Conservation (phyloP, 352 stramenopile species). For the Pythium periplocum region DNA sequence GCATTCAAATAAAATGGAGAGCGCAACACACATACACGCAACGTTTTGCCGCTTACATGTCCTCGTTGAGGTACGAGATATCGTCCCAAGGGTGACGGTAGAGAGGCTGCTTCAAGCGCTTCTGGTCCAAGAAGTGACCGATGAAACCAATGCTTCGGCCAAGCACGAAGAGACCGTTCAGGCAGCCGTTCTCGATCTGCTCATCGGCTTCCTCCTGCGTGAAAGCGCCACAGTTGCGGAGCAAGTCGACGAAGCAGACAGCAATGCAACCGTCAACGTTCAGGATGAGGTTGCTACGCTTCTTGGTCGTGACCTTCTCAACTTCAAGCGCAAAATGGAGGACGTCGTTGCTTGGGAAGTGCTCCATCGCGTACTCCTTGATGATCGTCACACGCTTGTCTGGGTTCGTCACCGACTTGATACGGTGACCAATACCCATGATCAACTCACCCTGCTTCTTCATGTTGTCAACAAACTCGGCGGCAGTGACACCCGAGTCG, state of each 20-base stretch:
- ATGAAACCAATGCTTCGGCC: slow-evolving; percentile 89
- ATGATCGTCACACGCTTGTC: slow-evolving; percentile 97
- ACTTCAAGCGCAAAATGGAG: slow-evolving; percentile 95
- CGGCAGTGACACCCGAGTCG: slow-evolving; percentile 84
- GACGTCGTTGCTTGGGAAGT: slow-evolving; percentile 93
- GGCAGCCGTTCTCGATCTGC: slow-evolving; percentile 92
- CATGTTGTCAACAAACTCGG: slow-evolving; percentile 94
- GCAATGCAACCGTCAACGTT: slow-evolving; percentile 97
- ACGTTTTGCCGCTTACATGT: slow-evolving; percentile 31
- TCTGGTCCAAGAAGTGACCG: slow-evolving; percentile 96
- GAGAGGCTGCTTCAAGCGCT: slow-evolving; percentile 96
- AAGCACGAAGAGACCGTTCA: slow-evolving; percentile 93
- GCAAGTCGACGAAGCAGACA: slow-evolving; percentile 95
- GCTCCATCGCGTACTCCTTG: slow-evolving; percentile 92
- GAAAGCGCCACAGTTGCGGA: slow-evolving; percentile 90
- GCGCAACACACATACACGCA: too few species aligned
- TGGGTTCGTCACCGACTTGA: slow-evolving; percentile 94
- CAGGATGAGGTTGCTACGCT: slow-evolving; percentile 96
- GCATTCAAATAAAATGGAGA: too few species aligned
- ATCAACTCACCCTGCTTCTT: slow-evolving; percentile 94
- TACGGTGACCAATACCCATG: slow-evolving; percentile 96
- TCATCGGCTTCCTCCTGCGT: slow-evolving; percentile 91
- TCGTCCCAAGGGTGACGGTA: slow-evolving; percentile 97
- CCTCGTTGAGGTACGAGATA: slow-evolving; percentile 93
- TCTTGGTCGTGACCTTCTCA: slow-evolving; percentile 96